These are phyloP conservation scores for Macrocybe gigantea DNA, from an alignment of 768 basidiomycete genomes.

Conservation along the genomic window DNA sequence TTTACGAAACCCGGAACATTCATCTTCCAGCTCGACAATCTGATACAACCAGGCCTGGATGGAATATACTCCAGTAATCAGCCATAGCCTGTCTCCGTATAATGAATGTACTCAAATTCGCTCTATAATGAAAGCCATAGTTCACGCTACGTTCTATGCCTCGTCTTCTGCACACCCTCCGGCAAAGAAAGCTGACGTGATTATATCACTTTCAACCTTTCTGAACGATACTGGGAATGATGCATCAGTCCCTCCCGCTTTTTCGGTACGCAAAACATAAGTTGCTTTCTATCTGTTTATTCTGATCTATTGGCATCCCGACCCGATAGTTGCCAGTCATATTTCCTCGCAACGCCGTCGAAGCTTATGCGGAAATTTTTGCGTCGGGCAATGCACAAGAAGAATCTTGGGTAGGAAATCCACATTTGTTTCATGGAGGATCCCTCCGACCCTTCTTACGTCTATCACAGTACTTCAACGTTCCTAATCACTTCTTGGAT, in stretches of 20 bases:
- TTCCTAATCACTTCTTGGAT: constrained; percentile 50
- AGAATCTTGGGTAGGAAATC: constrained; percentile 66
- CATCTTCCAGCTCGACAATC: constrained; percentile 69
- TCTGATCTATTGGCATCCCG: background rate
- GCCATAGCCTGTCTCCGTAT: constrained; percentile 8
- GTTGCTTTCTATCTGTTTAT: background rate
- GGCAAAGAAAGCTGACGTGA: constrained; percentile 53
- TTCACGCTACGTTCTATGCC: constrained; percentile 68
- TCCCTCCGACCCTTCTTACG: background rate
- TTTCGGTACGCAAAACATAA: constrained; percentile 42
- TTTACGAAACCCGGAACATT: constrained; percentile 65
- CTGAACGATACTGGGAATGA: constrained; percentile 60
- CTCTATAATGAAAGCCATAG: constrained; percentile 36
- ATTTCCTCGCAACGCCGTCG: constrained; percentile 61
- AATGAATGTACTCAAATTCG: background rate
- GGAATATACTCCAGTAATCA: constrained; percentile 63
- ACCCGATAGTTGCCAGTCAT: constrained; percentile 53
- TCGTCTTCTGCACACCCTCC: constrained; percentile 53
- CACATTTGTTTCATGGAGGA: background rate
- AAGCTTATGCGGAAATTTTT: constrained; percentile 64
- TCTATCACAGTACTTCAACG: constrained; percentile 56
- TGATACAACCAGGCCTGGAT: constrained; percentile 48
- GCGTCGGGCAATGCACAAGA: constrained; percentile 54
- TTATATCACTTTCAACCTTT: constrained; percentile 67
- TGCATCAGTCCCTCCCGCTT: constrained; percentile 70